These are phyloP conservation scores for Sporothrix brasiliensis DNA, from an alignment of 2,329 filamentous ascomycete genomes.

Conservation along the genomic window DNA sequence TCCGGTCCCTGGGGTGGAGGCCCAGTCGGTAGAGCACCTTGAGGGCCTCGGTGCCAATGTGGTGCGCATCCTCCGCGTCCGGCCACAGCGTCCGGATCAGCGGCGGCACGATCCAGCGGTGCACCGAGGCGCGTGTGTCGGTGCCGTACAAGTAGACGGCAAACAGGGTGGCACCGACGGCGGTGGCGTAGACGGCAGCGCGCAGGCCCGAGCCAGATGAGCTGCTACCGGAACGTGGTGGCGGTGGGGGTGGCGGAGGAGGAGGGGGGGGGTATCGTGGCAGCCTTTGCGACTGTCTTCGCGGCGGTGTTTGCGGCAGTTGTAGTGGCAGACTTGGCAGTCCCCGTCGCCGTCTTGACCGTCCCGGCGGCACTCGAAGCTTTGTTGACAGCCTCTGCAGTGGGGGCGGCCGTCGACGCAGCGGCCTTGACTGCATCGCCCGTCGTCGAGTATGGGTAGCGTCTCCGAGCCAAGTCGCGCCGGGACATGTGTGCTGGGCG, in stretches of 20 bases:
- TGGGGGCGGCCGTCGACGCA: not conserved
- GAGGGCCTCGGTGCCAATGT: constrained; percentile 71
- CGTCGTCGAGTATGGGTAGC: not conserved
- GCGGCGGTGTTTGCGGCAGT: no score
- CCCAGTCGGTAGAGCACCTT: constrained; percentile 73
- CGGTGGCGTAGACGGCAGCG: constrained; percentile 47
- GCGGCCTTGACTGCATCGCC: not conserved
- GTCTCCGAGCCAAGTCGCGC: not conserved
- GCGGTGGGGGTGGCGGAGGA: not conserved
- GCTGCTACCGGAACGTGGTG: not conserved
- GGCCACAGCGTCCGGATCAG: constrained; percentile 66
- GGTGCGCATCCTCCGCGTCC: constrained; percentile 91
- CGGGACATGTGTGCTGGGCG: constrained; percentile 19
- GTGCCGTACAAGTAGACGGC: constrained; percentile 69
- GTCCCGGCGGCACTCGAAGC: not conserved
- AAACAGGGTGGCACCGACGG: constrained; percentile 48
- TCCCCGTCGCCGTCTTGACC: not conserved
- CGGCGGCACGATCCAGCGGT: constrained; percentile 69
- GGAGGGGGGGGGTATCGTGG: constrained; percentile 21
- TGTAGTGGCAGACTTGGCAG: not conserved
- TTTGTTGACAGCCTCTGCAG: not conserved
- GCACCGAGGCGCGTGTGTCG: constrained; percentile 71
- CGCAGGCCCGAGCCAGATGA: constrained; percentile 41
- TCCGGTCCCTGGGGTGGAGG: constrained; percentile 80
- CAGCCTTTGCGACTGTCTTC: not conserved